Percentiles rank a stretch among this genome's conserved stretches.
phyloP scores from a whole-genome alignment of 768 basidiomycete genomes.

The Termitomyces sp. region DNA sequence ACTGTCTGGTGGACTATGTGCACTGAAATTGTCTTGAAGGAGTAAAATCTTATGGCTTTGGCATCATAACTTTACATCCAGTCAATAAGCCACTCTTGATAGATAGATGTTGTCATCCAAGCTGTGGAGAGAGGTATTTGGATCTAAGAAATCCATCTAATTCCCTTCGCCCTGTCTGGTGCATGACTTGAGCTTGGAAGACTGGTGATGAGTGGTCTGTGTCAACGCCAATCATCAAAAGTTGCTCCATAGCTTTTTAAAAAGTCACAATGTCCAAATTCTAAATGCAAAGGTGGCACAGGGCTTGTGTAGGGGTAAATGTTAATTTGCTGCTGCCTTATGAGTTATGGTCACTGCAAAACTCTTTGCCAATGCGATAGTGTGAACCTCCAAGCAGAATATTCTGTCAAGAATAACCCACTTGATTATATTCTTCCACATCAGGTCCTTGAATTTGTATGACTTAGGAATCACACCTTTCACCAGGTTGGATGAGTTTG shows the following conservation, averaged over 20 bases:
- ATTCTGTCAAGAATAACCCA: neutral
- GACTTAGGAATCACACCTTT: neutral
- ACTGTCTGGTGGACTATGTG: no score
- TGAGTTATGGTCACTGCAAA: neutral
- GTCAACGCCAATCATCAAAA: conserved; percentile 34
- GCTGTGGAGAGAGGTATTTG: conserved; percentile 18
- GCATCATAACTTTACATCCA: no score
- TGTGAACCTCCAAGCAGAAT: neutral
- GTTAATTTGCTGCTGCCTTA: neutral
- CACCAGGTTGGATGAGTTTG: neutral
- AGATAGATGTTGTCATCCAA: no score
- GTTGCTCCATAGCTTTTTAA: conserved; percentile 2
- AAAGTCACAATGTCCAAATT: neutral
- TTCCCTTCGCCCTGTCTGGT: neutral
- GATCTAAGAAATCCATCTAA: conserved; percentile 16
- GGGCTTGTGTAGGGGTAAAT: no score
- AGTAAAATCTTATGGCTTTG: no score
- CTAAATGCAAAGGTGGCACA: neutral
- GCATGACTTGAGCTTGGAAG: conserved; percentile 5
- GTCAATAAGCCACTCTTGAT: no score
- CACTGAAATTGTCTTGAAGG: no score
- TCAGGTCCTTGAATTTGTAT: neutral
- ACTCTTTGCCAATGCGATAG: neutral
- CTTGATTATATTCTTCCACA: neutral
- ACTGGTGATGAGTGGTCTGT: conserved; percentile 38